phyloP scores from a whole-genome alignment of 2,329 filamentous ascomycete genomes.

The Talaromyces sp. region DNA sequence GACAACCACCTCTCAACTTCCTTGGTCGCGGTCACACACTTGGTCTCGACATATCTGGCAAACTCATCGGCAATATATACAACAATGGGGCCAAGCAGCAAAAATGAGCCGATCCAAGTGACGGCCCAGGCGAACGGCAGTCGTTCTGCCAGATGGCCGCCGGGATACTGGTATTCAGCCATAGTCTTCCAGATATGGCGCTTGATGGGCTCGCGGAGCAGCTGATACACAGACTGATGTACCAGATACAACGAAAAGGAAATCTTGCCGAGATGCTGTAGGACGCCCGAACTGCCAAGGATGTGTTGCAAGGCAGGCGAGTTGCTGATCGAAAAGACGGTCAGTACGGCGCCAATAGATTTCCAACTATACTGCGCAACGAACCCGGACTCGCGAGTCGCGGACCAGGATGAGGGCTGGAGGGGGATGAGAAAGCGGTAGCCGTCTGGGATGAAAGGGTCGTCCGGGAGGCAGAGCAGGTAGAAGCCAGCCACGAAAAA shows the following conservation, averaged over 20 bases:
- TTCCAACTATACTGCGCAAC: slow-evolving; percentile 9
- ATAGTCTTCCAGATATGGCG: slow-evolving; percentile 2
- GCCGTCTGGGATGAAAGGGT: slow-evolving; percentile 1
- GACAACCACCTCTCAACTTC: slow-evolving; percentile 5
- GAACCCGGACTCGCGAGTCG: not conserved
- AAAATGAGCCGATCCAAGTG: slow-evolving; percentile 3
- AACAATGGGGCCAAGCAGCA: slow-evolving; percentile 4
- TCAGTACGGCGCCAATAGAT: slow-evolving; percentile 6
- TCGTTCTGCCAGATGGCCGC: not conserved
- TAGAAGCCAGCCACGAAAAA: slow-evolving; percentile 4
- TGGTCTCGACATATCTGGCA: not conserved
- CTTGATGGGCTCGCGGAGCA: slow-evolving; percentile 6
- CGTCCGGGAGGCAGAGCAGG: slow-evolving; percentile 7
- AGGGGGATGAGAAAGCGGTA: slow-evolving; percentile 2
- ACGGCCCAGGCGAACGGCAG: slow-evolving; percentile 2
- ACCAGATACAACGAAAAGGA: slow-evolving; percentile 6
- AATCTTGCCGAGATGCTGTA: slow-evolving; percentile 7
- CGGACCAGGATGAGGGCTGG: slow-evolving; percentile 4
- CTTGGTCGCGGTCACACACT: not conserved
- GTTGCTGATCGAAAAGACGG: slow-evolving; percentile 6
- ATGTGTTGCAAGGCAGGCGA: slow-evolving; percentile 3
- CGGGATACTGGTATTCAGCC: slow-evolving; percentile 2
- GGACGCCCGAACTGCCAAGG: not conserved
- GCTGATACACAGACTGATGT: slow-evolving; percentile 6
- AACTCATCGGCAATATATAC: slow-evolving; percentile 4